These are phyloP conservation scores for Terfezia boudieri DNA, from an alignment of 495 filamentous ascomycete species.

Conservation along the genomic window DNA sequence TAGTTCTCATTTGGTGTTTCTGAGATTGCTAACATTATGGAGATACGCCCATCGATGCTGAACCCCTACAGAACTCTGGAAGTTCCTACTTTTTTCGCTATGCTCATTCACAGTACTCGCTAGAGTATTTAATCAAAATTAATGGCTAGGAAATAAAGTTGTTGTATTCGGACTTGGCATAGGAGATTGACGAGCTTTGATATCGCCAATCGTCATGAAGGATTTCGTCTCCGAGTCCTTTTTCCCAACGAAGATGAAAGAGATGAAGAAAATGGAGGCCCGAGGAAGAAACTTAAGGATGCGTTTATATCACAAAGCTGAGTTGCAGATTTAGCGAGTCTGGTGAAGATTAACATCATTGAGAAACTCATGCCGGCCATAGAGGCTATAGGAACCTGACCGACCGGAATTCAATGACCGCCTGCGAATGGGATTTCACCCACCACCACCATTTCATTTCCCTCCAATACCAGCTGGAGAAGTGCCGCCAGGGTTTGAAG, in stretches of 20 bases:
- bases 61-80: slow-evolving; percentile 31
- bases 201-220: slow-evolving; percentile 37
- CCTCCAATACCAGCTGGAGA: slow-evolving; percentile 52
- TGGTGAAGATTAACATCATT: slow-evolving; percentile 56
- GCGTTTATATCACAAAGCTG: slow-evolving; percentile 52
- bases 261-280: slow-evolving; percentile 2
- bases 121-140: slow-evolving; percentile 62
- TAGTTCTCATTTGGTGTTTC: not conserved
- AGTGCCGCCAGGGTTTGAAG: slow-evolving; percentile 73
- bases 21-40: slow-evolving; percentile 1
- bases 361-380: slow-evolving; percentile 47
- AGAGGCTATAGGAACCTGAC: slow-evolving; percentile 10
- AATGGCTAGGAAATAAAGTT: slow-evolving; percentile 61
- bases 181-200: slow-evolving; percentile 60
- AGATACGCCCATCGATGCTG: slow-evolving; percentile 30
- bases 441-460: slow-evolving; percentile 19
- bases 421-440: slow-evolving; percentile 18
- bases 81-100: slow-evolving; percentile 41
- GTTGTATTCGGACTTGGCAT: slow-evolving; percentile 58
- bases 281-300: slow-evolving; percentile 31
- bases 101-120: slow-evolving; percentile 67
- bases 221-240: slow-evolving; percentile 52
- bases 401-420: slow-evolving; percentile 26
- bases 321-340: slow-evolving; percentile 39
- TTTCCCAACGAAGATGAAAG: slow-evolving; percentile 20